Conservation (phyloP, 176 grass and related monocot genomes). For the Musa beccarii region DNA sequence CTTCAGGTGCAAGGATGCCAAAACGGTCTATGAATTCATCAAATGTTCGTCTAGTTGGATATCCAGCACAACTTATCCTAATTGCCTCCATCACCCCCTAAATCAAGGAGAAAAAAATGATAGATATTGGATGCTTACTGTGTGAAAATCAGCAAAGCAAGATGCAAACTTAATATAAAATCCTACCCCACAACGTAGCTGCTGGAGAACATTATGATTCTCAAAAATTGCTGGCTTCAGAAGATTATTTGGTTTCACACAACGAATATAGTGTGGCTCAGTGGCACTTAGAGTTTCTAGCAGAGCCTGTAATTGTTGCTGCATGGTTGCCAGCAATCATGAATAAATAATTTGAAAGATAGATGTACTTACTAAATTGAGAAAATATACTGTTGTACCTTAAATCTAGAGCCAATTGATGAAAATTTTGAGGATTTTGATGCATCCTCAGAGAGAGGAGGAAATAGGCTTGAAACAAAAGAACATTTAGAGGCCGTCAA, state of each 20-base stretch:
- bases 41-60: constrained; percentile 93
- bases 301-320: constrained; percentile 97
- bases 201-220: constrained; percentile 89
- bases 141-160: not conserved
- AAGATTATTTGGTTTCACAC: constrained; percentile 95
- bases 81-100: constrained; percentile 99
- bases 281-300: constrained; percentile 87
- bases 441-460: constrained; percentile 60
- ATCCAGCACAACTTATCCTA: constrained; percentile 93
- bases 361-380: not conserved
- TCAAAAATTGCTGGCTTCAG: constrained; percentile 94
- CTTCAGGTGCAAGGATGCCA: constrained; percentile 85
- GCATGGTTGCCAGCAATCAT: constrained; percentile 24
- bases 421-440: constrained; percentile 94
- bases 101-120: constrained; percentile 15
- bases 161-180: not conserved
- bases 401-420: constrained; percentile 84
- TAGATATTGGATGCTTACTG: constrained; percentile 23
- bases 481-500: constrained; percentile 71
- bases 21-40: constrained; percentile 91
- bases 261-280: constrained; percentile 97
- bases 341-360: constrained; percentile 10
- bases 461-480: constrained; percentile 86
- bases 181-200: constrained; percentile 97
- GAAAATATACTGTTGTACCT: constrained; percentile 39